A percentile compares a stretch with the other conserved stretches of the same genome.
These are phyloP conservation scores for Russula sp. DNA, from an alignment of 768 basidiomycete genomes.

Conservation along the genomic window DNA sequence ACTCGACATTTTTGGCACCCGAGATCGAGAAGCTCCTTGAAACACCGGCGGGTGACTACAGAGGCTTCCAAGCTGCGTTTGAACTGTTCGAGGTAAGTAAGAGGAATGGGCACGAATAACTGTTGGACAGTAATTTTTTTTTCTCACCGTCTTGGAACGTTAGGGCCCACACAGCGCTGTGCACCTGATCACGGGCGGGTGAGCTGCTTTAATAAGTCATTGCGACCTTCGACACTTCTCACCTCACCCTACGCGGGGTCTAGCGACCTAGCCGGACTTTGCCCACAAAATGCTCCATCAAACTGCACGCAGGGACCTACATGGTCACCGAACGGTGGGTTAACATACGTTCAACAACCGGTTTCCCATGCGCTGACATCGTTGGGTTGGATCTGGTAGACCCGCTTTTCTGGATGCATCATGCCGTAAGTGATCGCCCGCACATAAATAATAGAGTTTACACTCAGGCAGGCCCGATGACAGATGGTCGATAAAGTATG, in stretches of 20 bases:
- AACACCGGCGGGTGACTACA: constrained; percentile 28
- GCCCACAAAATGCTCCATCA: constrained; percentile 25
- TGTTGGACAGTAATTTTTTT: not conserved
- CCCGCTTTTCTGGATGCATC: constrained; percentile 33
- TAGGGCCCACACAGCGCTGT: constrained; percentile 31
- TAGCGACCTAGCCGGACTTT: constrained; percentile 29
- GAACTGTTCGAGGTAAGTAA: constrained; percentile 28
- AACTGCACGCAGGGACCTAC: constrained; percentile 26
- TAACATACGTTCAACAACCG: not conserved
- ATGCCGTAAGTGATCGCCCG: constrained; percentile 25
- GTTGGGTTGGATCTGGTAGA: constrained; percentile 21
- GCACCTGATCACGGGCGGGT: constrained; percentile 31
- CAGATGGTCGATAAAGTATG: constrained; percentile 35
- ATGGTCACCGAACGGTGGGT: constrained; percentile 30
- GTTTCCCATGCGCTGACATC: not conserved
- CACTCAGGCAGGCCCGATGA: not conserved
- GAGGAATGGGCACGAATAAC: not conserved
- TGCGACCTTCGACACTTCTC: not conserved
- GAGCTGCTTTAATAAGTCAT: not conserved
- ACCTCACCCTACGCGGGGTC: not conserved
- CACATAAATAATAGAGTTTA: not conserved
- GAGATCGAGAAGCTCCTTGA: constrained; percentile 25
- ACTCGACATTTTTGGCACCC: constrained; percentile 25
- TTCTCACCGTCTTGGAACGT: not conserved
- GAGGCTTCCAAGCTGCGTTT: constrained; percentile 28